Base-by-base conservation (phyloP, 768 basidiomycete genomes). In the Psilocybe azurescens region DNA sequence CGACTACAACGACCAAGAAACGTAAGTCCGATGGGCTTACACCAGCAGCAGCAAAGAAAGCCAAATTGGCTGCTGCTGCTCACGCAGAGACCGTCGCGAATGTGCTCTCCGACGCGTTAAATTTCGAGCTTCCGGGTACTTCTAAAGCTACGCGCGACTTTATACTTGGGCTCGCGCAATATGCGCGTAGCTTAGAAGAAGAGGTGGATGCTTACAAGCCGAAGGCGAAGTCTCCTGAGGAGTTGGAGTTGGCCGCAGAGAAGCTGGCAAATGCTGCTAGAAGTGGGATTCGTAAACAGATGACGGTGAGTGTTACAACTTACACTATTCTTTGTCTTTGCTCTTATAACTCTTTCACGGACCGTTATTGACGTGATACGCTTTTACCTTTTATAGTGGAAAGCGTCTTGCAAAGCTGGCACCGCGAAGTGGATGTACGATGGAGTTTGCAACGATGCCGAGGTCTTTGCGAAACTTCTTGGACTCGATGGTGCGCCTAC, bases 271-370 rank as follows among this genome's bases (percentile, higher is more conserved):
- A 74, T 60, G 80, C 80, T 49, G 78, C 76, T 24, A 73, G 76
- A 24, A 83, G 81, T 65, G 83, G 83, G 0, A 86, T 86, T 56
- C 78, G 65, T 64, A 83, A 84, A 62, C 81, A 85, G 72, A 82
- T 86, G 82, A 61, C 61, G 11, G 63, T 60, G 28, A 9, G 55
- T 63, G 32, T 47, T 56, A 32, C 32, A 62, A 28, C n/a, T 60
- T 60, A 29, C 44, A 24, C 50, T n/a, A 4, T 60, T 10, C 39
- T 20, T 63, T 48, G 32, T 53, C 13, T 49, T 41, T 24, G 2
- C 44, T 24, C 20, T 18, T 39, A 41, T 41, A 3, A 53, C 16
- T 2, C 41, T 44, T 48, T 24, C 24, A 24, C 2, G 24, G 24
- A 24, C 24, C 24, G 24, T 24, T 24, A 24, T 24, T 24, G 24